Percentiles rank a stretch among this genome's conserved stretches.
Conservation (phyloP, 306 rosid genomes). For the Corylus avellana region DNA sequence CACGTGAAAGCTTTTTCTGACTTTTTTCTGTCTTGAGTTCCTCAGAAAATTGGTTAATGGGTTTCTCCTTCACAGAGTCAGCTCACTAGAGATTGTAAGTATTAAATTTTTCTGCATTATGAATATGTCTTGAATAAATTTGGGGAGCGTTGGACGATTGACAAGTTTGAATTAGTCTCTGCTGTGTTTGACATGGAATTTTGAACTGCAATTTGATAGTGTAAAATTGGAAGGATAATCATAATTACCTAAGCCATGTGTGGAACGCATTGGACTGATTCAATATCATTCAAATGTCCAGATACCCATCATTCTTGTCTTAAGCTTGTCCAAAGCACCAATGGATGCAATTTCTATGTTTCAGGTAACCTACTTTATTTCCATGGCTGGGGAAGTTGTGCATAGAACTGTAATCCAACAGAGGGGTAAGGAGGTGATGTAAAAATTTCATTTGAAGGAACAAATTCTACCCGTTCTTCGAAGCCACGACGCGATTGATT, state of each 20-base stretch:
- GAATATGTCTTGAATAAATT: background rate
- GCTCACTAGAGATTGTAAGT: conserved; percentile 54
- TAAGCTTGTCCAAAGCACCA: conserved; percentile 9
- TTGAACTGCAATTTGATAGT: no score
- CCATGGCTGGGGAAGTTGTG: conserved; percentile 35
- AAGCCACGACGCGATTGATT: background rate
- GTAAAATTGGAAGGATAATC: conserved; percentile 2
- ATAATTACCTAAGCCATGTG: background rate
- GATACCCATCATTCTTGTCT: background rate
- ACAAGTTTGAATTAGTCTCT: background rate
- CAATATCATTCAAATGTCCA: background rate
- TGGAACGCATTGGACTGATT: background rate
- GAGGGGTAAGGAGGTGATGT: conserved; percentile 48
- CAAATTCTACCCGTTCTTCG: conserved; percentile 1
- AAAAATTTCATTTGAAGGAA: conserved; percentile 15
- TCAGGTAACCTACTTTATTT: conserved; percentile 52
- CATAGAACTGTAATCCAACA: conserved; percentile 45
- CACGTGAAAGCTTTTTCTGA: conserved; percentile 1
- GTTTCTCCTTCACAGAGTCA: conserved; percentile 59
- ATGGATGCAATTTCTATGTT: conserved; percentile 26
- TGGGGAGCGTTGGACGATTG: background rate
- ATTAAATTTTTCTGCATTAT: conserved; percentile 10
- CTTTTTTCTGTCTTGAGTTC: conserved; percentile 3
- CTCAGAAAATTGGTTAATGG: conserved; percentile 44
- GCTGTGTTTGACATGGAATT: conserved; percentile 1